Evolutionary conservation across 192 early-diverging fungal species (phyloP).

Genomic region (Radiomyces spectabilis): DNA sequence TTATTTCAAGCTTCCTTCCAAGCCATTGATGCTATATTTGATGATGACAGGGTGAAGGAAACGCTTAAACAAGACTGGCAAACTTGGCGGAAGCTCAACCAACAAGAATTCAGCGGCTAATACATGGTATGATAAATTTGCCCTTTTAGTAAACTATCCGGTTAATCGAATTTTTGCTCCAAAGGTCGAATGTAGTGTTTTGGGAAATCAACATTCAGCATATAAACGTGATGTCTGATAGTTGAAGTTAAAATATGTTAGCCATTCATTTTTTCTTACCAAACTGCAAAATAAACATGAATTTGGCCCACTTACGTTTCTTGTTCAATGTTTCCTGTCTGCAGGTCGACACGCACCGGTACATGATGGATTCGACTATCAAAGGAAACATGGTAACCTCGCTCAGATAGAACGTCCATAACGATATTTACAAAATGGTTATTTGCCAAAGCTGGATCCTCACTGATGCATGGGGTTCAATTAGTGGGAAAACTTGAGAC

Average conservation of each 20-base stretch:
- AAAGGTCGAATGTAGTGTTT: slow-evolving; percentile 52
- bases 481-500: neutral
- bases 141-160: neutral
- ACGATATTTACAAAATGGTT: slow-evolving; percentile 42
- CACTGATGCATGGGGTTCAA: slow-evolving; percentile 11
- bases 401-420: slow-evolving; percentile 49
- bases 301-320: slow-evolving; percentile 36
- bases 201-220: slow-evolving; percentile 46
- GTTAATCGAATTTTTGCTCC: slow-evolving; percentile 51
- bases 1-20: slow-evolving; percentile 30
- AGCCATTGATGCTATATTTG: slow-evolving; percentile 38
- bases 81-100: slow-evolving; percentile 10
- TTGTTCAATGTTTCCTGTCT: slow-evolving; percentile 41
- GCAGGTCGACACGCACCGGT: slow-evolving; percentile 37
- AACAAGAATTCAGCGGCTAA: neutral
- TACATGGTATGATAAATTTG: neutral
- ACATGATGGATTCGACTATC: slow-evolving; percentile 40
- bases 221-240: slow-evolving; percentile 32
- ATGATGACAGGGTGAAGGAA: slow-evolving; percentile 18
- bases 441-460: slow-evolving; percentile 32
- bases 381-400: slow-evolving; percentile 49
- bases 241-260: neutral
- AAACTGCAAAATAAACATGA: no score
- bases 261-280: neutral
- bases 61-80: slow-evolving; percentile 7